A percentile compares a stretch with the other conserved stretches of the same genome.
Conservation (phyloP, 2,329 filamentous ascomycete genomes). For the Magnaporthiopsis incrustans region DNA sequence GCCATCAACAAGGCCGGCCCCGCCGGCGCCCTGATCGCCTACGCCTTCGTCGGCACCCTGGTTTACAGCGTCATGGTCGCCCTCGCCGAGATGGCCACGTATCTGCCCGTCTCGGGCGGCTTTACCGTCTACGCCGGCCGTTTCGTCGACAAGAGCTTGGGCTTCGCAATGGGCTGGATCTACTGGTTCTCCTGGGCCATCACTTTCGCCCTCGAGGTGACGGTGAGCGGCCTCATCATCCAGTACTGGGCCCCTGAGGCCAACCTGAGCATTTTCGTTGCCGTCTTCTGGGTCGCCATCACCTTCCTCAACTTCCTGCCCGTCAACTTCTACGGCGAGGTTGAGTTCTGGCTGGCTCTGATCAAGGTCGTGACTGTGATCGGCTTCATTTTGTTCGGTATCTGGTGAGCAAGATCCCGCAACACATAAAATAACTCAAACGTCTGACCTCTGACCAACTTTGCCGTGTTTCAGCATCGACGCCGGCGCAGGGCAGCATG, state of each 20-base stretch:
- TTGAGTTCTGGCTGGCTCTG: slow-evolving; percentile 71
- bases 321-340: slow-evolving; percentile 64
- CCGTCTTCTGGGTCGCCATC: slow-evolving; percentile 64
- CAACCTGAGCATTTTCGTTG: slow-evolving; percentile 64
- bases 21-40: slow-evolving; percentile 58
- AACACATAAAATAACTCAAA: not conserved
- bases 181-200: slow-evolving; percentile 63
- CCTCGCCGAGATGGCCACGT: slow-evolving; percentile 67
- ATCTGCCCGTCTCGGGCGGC: slow-evolving; percentile 66
- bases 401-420: slow-evolving; percentile 30
- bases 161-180: slow-evolving; percentile 74
- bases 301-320: slow-evolving; percentile 63
- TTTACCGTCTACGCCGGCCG: slow-evolving; percentile 71
- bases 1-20: slow-evolving; percentile 61
- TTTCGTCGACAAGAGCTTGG: slow-evolving; percentile 64
- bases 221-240: slow-evolving; percentile 64
- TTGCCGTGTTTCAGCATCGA: slow-evolving; percentile 44
- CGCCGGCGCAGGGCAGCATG: slow-evolving; percentile 59
- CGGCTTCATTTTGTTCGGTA: slow-evolving; percentile 69
- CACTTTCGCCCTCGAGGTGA: slow-evolving; percentile 63
- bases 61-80: slow-evolving; percentile 69
- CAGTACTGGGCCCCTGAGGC: slow-evolving; percentile 61
- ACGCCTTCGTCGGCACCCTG: slow-evolving; percentile 60
- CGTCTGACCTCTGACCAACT: not conserved
- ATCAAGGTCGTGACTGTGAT: slow-evolving; percentile 71